These are phyloP conservation scores for Durotheca rogersii DNA, from an alignment of 495 filamentous ascomycete species.

Conservation along the genomic window DNA sequence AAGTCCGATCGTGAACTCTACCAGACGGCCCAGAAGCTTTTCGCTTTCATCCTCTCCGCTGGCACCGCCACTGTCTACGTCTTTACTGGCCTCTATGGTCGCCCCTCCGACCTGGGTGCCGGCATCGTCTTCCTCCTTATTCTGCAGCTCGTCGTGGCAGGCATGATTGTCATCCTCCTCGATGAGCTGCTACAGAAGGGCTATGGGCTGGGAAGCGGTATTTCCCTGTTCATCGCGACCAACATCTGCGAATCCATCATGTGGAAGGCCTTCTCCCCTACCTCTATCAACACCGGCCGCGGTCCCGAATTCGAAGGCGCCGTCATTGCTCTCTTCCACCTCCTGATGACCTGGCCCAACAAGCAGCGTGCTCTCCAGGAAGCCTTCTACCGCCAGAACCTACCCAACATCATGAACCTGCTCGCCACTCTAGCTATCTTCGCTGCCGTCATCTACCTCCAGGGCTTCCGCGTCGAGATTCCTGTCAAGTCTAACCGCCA, in stretches of 20 bases:
- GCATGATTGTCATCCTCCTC: conserved; percentile 97
- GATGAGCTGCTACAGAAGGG: conserved; percentile 99
- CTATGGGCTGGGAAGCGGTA: conserved; percentile 96
- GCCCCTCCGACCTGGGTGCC: conserved; percentile 91
- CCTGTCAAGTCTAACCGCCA: conserved; percentile 99
- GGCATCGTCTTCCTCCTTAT: conserved; percentile 97
- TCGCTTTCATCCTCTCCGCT: conserved; percentile 95
- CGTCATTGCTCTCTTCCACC: conserved; percentile 97
- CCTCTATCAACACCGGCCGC: conserved; percentile 98
- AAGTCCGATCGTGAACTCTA: conserved; percentile 99
- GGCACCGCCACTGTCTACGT: conserved; percentile 97
- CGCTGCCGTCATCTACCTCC: conserved; percentile 97
- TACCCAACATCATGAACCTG: conserved; percentile 99
- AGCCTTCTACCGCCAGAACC: conserved; percentile 98
- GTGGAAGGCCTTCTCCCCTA: conserved; percentile 99
- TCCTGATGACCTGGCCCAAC: conserved; percentile 96
- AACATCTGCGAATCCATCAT: conserved; percentile 99
- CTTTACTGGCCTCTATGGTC: conserved; percentile 95
- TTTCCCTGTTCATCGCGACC: conserved; percentile 99
- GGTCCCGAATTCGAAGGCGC: conserved; percentile 99
- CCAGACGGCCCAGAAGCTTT: conserved; percentile 99
- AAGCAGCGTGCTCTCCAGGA: conserved; percentile 96
- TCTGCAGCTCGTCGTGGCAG: conserved; percentile 93
- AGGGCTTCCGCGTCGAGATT: conserved; percentile 99
- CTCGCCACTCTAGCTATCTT: conserved; percentile 91